A percentile compares a stretch with the other conserved stretches of the same genome.
Conservation (phyloP, 2,329 filamentous ascomycete genomes). For the Calonectria henricotiae region DNA sequence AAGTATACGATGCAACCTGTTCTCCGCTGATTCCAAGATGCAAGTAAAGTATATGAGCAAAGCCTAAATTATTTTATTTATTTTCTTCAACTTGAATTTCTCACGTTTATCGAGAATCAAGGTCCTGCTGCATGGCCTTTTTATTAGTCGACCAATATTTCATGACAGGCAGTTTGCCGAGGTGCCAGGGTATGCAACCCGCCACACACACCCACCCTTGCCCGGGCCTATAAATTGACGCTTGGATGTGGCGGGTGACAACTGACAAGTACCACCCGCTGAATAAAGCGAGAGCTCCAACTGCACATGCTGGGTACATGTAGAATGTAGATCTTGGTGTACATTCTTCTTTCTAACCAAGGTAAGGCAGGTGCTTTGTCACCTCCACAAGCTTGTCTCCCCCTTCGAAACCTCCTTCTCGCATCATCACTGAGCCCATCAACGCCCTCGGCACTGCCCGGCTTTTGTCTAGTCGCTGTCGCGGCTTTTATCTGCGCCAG, state of each 20-base stretch:
- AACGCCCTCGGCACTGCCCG: conserved; percentile 9
- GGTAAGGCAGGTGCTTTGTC: conserved; percentile 30
- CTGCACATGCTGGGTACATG: conserved; percentile 26
- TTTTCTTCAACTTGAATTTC: too few species aligned
- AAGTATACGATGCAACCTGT: too few species aligned
- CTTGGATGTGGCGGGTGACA: conserved; percentile 22
- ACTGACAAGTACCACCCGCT: conserved; percentile 18
- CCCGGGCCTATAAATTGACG: conserved; percentile 4
- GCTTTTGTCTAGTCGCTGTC: not conserved
- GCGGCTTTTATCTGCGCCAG: conserved; percentile 9
- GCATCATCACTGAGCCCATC: conserved; percentile 46
- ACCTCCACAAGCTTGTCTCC: conserved; percentile 33
- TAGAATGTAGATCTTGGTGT: conserved; percentile 26
- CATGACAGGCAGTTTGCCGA: not conserved
- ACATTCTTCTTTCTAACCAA: conserved; percentile 29
- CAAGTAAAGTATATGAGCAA: too few species aligned
- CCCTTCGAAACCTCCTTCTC: conserved; percentile 42
- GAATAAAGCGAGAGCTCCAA: conserved; percentile 25
- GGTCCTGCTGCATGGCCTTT: too few species aligned
- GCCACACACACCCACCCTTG: conserved; percentile 9
- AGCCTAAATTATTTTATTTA: too few species aligned
- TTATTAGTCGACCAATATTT: too few species aligned
- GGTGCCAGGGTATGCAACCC: conserved; percentile 13
- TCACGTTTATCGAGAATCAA: too few species aligned
- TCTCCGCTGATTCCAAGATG: too few species aligned